These are phyloP conservation scores for Lasiodiplodia sp. DNA, from an alignment of 2,329 filamentous ascomycete species.

Conservation along the genomic window DNA sequence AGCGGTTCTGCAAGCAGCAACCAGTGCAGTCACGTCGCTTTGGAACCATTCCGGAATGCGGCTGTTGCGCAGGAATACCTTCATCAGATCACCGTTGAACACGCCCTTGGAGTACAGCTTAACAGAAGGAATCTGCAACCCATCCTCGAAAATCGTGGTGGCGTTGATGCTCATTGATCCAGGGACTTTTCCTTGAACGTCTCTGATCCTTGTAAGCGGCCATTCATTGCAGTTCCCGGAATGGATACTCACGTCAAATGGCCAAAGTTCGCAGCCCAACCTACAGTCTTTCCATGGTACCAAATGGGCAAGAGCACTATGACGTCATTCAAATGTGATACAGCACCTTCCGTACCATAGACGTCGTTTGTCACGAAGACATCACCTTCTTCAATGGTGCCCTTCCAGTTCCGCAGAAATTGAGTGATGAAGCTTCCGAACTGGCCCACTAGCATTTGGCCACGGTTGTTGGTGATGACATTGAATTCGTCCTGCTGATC, in stretches of 20 bases:
- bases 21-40: slow-evolving; percentile 56
- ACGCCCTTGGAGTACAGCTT: slow-evolving; percentile 56
- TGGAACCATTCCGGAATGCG: slow-evolving; percentile 59
- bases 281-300: slow-evolving; percentile 53
- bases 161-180: slow-evolving; percentile 60
- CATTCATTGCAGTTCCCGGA: too few species aligned
- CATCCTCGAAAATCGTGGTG: slow-evolving; percentile 58
- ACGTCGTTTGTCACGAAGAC: slow-evolving; percentile 61
- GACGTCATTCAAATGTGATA: slow-evolving; percentile 60
- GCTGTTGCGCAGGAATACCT: slow-evolving; percentile 58
- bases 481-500: slow-evolving; percentile 63
- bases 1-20: slow-evolving; percentile 57
- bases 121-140: slow-evolving; percentile 58
- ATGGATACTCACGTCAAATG: slow-evolving; percentile 52
- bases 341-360: slow-evolving; percentile 58
- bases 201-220: slow-evolving; percentile 24
- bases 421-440: slow-evolving; percentile 60
- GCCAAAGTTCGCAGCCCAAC: slow-evolving; percentile 60
- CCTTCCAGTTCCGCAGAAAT: slow-evolving; percentile 57
- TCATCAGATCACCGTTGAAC: slow-evolving; percentile 54
- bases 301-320: slow-evolving; percentile 60
- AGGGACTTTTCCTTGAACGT: slow-evolving; percentile 55
- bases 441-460: slow-evolving; percentile 61
- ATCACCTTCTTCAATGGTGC: slow-evolving; percentile 58
- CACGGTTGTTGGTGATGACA: slow-evolving; percentile 57